A percentile compares a stretch with the other conserved stretches of the same genome.
These are phyloP conservation scores for Chlamydomonas asymmetrica DNA, from an alignment of 139 green algal species.

Conservation along the genomic window DNA sequence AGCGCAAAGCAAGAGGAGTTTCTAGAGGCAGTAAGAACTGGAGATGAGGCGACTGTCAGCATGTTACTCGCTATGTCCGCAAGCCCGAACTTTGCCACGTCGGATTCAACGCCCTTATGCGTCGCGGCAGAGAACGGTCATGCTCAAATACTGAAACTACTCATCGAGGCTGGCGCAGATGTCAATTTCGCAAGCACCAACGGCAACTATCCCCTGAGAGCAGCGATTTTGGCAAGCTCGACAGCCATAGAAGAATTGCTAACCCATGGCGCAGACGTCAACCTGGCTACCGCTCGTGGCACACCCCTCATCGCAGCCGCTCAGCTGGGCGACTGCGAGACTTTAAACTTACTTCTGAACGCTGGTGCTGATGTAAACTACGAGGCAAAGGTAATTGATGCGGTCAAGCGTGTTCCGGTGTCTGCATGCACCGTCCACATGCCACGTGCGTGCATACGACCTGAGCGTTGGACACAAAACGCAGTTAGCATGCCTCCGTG, in stretches of 20 bases:
- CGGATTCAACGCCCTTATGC: neutral
- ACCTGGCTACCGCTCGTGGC: constrained; percentile 11
- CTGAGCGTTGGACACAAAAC: too few relatives aligned
- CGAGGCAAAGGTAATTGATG: too few relatives aligned
- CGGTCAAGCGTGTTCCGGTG: too few relatives aligned
- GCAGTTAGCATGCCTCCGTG: too few relatives aligned
- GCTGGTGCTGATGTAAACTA: neutral
- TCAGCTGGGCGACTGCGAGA: constrained; percentile 12
- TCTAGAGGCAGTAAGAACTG: neutral
- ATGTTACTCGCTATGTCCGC: neutral
- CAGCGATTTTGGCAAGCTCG: neutral
- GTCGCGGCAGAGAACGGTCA: constrained; percentile 16
- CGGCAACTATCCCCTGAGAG: constrained; percentile 18
- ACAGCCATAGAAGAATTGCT: neutral
- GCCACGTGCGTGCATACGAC: too few relatives aligned
- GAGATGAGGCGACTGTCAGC: neutral
- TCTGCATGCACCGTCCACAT: too few relatives aligned
- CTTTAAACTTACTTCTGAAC: constrained; percentile 9
- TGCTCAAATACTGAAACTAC: neutral
- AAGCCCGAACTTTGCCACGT: neutral
- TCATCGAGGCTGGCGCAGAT: neutral
- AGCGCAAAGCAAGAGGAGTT: constrained; percentile 9
- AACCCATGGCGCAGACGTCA: constrained; percentile 1
- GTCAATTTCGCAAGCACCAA: constrained; percentile 7
- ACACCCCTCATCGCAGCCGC: constrained; percentile 21